phyloP scores from a whole-genome alignment of 2,329 filamentous ascomycete species.

The Ceratocystis eucalypticola region DNA sequence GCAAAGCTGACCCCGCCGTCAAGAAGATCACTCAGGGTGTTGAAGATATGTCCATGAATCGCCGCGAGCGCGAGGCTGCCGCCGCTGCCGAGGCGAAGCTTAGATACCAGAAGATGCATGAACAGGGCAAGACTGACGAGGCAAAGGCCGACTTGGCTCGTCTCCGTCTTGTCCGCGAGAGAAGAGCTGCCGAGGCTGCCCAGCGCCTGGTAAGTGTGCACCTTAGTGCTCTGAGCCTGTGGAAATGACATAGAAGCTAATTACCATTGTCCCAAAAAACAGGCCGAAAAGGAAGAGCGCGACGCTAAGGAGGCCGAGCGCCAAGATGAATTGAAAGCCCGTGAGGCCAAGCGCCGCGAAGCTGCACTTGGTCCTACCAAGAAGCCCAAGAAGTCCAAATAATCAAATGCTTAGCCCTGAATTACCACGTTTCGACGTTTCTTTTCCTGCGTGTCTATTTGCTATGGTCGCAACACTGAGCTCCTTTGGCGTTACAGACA shows the following conservation, averaged over 20 bases:
- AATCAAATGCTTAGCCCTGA: not conserved
- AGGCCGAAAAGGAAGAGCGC: slow-evolving; percentile 47
- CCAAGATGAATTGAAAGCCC: slow-evolving; percentile 39
- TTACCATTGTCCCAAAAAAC: not conserved
- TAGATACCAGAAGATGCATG: slow-evolving; percentile 80
- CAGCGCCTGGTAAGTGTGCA: slow-evolving; percentile 54
- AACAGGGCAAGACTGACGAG: slow-evolving; percentile 92
- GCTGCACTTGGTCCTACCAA: slow-evolving; percentile 39
- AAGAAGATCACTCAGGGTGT: slow-evolving; percentile 42
- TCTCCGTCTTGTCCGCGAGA: slow-evolving; percentile 67
- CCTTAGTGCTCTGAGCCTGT: no score
- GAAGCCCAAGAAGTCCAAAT: slow-evolving; percentile 28
- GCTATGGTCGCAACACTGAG: not conserved
- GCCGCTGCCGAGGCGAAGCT: slow-evolving; percentile 83
- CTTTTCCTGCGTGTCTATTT: not conserved
- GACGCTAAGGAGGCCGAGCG: slow-evolving; percentile 38
- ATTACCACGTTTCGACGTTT: not conserved
- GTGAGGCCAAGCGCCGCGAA: slow-evolving; percentile 43
- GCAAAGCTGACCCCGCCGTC: slow-evolving; percentile 34
- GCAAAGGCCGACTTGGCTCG: slow-evolving; percentile 79
- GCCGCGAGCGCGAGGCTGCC: slow-evolving; percentile 55
- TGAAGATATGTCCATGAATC: slow-evolving; percentile 38
- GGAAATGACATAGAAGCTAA: no score
- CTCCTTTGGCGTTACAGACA: not conserved
- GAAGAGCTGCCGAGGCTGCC: slow-evolving; percentile 69